Evolutionary conservation across 345 rosid genomes (phyloP), one percentile per base, ranked within the genome.

Genomic region (Nasturtium officinale): DNA sequence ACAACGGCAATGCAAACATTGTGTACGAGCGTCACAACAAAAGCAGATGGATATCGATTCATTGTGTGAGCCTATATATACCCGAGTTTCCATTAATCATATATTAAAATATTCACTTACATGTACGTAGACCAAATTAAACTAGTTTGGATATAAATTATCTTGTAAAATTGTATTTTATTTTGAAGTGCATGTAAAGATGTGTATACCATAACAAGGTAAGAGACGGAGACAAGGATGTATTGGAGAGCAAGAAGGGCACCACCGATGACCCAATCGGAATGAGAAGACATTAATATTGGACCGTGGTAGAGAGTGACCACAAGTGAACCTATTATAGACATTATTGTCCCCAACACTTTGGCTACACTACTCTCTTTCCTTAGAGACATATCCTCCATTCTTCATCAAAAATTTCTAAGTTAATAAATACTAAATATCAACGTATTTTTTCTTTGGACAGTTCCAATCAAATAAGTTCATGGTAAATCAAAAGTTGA

Each of bases 21-120:
- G 81, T 89, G 89, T 7, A 82, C 84, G 77, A 87, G 89, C 55
- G 88, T 80, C n/a, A 90, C 95, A 0, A 87, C 75, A 5, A 89
- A 23, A 4, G 90, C 90, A 28, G 89, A 90, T 1, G 97, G 98
- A 82, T 94, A 94, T 54, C 78, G 88, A 80, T 75, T 78, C 94
- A 94, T 83, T 61, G 87, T 82, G 61, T 87, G 91, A n/a, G 90
- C 75, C 96, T 94, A 86, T 52, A 63, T 13, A 48, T 66, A 58
- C 13, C 35, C 45, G 9, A 62, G 32, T 52, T 29, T 9, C n/a
- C 10, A 50, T 25, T 68, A 32, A 70, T 16, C 58, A 54, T 26
- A 29, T 16, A 69, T 48, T 16, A 4, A 56, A 29, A 55, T 43
- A 1, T 5, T 42, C 5, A 42, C 17, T 42, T 12, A 40, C 3